Percentiles rank a stretch among this genome's conserved stretches.
Evolutionary conservation across 2,329 filamentous ascomycete species (phyloP).

Genomic region (Trichoderma hamatum): DNA sequence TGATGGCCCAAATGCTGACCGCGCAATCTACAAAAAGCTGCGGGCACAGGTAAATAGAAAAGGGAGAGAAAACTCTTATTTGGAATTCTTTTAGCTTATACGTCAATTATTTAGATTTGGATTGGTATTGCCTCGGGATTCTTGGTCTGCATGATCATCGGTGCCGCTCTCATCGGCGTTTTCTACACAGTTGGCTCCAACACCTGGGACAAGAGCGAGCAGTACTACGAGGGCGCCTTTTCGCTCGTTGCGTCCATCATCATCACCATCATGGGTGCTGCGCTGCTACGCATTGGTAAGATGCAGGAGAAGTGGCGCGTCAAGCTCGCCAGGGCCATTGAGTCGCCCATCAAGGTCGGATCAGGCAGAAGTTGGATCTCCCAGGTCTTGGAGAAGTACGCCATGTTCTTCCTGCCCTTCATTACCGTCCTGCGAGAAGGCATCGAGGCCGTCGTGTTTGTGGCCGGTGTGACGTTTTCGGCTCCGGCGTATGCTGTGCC

Average conservation of each 20-base stretch:
- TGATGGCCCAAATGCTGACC: constrained; percentile 63
- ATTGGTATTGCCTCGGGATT: constrained; percentile 65
- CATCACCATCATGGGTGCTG: constrained; percentile 79
- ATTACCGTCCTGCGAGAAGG: constrained; percentile 86
- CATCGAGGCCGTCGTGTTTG: constrained; percentile 83
- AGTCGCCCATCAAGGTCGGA: constrained; percentile 52
- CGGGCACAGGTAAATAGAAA: constrained; percentile 59
- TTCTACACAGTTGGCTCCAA: constrained; percentile 71
- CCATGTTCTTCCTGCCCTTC: constrained; percentile 85
- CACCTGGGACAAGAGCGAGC: constrained; percentile 68
- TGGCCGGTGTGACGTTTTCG: constrained; percentile 79
- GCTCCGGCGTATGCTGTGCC: constrained; percentile 77
- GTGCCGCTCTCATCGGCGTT: constrained; percentile 68
- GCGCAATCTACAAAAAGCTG: constrained; percentile 66
- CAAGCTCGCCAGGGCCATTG: constrained; percentile 74
- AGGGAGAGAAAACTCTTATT: not conserved
- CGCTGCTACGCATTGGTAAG: constrained; percentile 78
- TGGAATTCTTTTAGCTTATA: not conserved
- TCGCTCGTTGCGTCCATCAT: constrained; percentile 74
- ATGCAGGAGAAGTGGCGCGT: constrained; percentile 86
- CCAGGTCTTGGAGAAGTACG: constrained; percentile 72
- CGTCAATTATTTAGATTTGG: constrained; percentile 55
- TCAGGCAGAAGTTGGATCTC: constrained; percentile 55
- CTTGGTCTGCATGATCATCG: constrained; percentile 66
- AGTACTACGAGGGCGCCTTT: constrained; percentile 82